These are phyloP conservation scores for Amylocystis lapponica DNA, from an alignment of 768 basidiomycete species.

Conservation along the genomic window DNA sequence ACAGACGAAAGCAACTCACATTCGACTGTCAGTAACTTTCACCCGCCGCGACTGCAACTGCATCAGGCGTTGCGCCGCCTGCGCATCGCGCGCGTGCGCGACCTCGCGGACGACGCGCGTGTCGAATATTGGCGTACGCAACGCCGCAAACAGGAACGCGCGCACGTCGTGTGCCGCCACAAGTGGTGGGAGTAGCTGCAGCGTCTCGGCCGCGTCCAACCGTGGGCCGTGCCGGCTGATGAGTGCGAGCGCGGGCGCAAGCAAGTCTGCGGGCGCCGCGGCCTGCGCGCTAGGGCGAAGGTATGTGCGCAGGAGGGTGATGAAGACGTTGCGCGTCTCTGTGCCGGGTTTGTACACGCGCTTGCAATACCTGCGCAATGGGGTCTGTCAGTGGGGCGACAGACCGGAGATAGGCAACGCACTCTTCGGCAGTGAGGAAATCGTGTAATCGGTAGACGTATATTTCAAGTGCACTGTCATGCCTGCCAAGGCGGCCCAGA, in stretches of 20 bases:
- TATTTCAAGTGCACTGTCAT: slow-evolving; percentile 91
- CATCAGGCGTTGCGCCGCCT: slow-evolving; percentile 69
- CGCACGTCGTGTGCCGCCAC: slow-evolving; percentile 79
- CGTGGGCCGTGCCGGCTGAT: slow-evolving; percentile 80
- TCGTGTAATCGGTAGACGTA: slow-evolving; percentile 88
- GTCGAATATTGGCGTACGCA: slow-evolving; percentile 65
- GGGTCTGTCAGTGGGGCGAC: slow-evolving; percentile 1
- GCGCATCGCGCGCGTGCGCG: slow-evolving; percentile 70
- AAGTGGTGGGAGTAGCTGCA: slow-evolving; percentile 85
- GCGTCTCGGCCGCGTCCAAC: slow-evolving; percentile 74
- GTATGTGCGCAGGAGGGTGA: slow-evolving; percentile 83
- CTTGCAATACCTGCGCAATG: slow-evolving; percentile 74
- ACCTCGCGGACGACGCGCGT: slow-evolving; percentile 64
- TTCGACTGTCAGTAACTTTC: slow-evolving; percentile 85
- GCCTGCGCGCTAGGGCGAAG: slow-evolving; percentile 71
- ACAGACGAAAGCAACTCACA: slow-evolving; percentile 64
- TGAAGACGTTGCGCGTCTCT: slow-evolving; percentile 62
- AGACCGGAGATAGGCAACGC: slow-evolving; percentile 21
- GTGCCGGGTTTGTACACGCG: slow-evolving; percentile 59
- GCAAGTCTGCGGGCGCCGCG: slow-evolving; percentile 50
- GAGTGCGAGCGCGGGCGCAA: slow-evolving; percentile 81
- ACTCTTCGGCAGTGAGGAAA: slow-evolving; percentile 88
- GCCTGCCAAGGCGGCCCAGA: slow-evolving; percentile 82
- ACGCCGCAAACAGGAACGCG: slow-evolving; percentile 67
- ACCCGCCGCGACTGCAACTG: slow-evolving; percentile 75